Percentiles rank a stretch among this genome's conserved stretches.
phyloP scores from a whole-genome alignment of 345 rosid species.

The Syzygium grande region DNA sequence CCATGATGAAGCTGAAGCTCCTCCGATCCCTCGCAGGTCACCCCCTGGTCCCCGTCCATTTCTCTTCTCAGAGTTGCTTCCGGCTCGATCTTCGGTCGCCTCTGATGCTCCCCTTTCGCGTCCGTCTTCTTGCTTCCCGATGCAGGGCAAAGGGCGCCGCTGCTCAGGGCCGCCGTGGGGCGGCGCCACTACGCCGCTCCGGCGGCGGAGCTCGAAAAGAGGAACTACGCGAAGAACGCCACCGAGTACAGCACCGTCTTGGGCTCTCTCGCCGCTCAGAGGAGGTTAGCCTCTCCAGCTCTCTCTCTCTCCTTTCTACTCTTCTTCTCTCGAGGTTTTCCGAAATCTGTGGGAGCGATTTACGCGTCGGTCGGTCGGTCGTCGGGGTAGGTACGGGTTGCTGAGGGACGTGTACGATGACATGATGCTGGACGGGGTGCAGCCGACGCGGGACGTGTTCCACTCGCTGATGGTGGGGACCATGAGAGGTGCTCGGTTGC shows the following conservation, averaged over 20 bases:
- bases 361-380: background rate
- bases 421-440: conserved; percentile 90
- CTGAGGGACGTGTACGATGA: conserved; percentile 86
- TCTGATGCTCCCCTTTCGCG: background rate
- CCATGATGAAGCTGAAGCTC: conserved; percentile 35
- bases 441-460: conserved; percentile 69
- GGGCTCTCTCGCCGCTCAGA: conserved; percentile 45
- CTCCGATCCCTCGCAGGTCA: conserved; percentile 39
- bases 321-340: background rate
- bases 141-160: conserved; percentile 5
- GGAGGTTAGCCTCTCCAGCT: conserved; percentile 31
- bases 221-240: conserved; percentile 68
- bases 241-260: conserved; percentile 76
- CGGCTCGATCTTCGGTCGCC: background rate
- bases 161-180: conserved; percentile 36
- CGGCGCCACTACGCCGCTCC: conserved; percentile 42
- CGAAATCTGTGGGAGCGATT: background rate
- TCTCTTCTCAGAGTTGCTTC: background rate
- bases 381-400: conserved; percentile 35
- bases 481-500: conserved; percentile 83
- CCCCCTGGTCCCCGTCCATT: background rate
- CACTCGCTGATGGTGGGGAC: conserved; percentile 76
- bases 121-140: background rate
- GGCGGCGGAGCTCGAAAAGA: conserved; percentile 42
- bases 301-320: background rate